phyloP scores from a whole-genome alignment of 1,139 yeast species.

The Debaryomyces subglobosus region DNA sequence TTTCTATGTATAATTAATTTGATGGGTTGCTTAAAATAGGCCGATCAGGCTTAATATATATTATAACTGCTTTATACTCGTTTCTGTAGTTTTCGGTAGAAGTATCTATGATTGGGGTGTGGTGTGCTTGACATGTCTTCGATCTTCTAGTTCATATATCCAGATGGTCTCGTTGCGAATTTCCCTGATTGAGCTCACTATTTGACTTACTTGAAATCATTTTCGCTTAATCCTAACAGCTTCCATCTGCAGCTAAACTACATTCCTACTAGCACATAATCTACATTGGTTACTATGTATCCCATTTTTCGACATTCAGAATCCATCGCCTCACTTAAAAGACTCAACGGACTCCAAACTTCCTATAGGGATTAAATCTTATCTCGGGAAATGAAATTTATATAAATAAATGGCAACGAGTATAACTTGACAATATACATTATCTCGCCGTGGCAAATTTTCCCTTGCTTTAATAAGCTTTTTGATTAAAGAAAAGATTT shows the following conservation, averaged over 20 bases:
- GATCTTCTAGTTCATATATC: too few species aligned
- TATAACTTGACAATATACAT: slow-evolving; percentile 62
- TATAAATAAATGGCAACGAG: slow-evolving; percentile 62
- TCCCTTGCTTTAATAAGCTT: slow-evolving; percentile 55
- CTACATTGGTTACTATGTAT: slow-evolving; percentile 32
- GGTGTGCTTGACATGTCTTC: too few species aligned
- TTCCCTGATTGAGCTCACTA: not conserved
- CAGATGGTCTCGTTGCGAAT: not conserved
- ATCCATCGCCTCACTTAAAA: slow-evolving; percentile 55
- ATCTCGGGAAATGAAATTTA: slow-evolving; percentile 52
- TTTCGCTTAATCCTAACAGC: too few species aligned
- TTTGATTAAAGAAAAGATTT: slow-evolving; percentile 52
- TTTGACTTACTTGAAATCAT: too few species aligned
- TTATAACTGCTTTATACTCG: slow-evolving; percentile 4
- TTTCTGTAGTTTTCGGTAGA: not conserved
- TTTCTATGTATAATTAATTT: slow-evolving; percentile 28
- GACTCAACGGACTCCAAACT: slow-evolving; percentile 58
- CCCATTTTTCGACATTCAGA: slow-evolving; percentile 67
- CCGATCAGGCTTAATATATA: slow-evolving; percentile 10
- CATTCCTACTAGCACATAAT: not conserved
- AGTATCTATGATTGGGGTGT: too few species aligned
- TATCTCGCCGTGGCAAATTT: slow-evolving; percentile 73
- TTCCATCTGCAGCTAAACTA: too few species aligned
- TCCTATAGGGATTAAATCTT: slow-evolving; percentile 55
- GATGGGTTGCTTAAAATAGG: slow-evolving; percentile 13